Evolutionary conservation across 208 protist genomes (phyloP), one percentile per base, ranked within the genome.

Genomic region (Leishmania major): DNA sequence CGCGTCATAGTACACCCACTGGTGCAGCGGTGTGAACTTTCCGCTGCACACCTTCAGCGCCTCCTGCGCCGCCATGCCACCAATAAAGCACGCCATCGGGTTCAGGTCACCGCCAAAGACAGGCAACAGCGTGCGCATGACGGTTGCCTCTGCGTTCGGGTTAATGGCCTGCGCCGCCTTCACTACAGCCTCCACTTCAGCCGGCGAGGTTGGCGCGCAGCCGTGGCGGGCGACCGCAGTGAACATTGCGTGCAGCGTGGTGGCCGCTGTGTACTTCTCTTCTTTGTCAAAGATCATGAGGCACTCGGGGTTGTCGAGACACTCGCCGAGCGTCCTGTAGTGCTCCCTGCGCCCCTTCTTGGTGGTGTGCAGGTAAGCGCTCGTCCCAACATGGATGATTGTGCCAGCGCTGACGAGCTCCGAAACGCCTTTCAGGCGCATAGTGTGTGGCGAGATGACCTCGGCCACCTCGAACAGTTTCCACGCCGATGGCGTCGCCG

Each of bases 1-100:
- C 37, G 89, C 91, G 81, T 99, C 99, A 87, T 98, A 99, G 90
- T 99, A 99, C 25, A 99, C 55, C 95, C 95, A 99, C 83, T 99
- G 98, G 35, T 95, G 84, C n/a, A 99, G 82, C 11, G 99, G 99
- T 1, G 94, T 96, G 87, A 99, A 99, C 92, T 99, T 99, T 40
- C 97, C 97, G 66, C 95, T 97, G 82, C 94, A 88, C 49, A 96
- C 87, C 90, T 99, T 99, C 64, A 99, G 85, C 47, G 96, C 95
- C 84, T 99, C 99, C 91, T 99, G 99, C 13, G 97, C 93, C 8
- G 97, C 97, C 80, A 99, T 87, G 57, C 97, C 96, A 73, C 98
- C 99, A 77, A 99, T 89, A 53, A 99, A 92, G 81, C 97, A 96
- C n/a, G 93, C 84, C 95, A 99, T 91, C 40, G 97, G 96, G 83